These are phyloP conservation scores for Chaetomidium leptoderma DNA, from an alignment of 495 filamentous ascomycete genomes.

Conservation along the genomic window DNA sequence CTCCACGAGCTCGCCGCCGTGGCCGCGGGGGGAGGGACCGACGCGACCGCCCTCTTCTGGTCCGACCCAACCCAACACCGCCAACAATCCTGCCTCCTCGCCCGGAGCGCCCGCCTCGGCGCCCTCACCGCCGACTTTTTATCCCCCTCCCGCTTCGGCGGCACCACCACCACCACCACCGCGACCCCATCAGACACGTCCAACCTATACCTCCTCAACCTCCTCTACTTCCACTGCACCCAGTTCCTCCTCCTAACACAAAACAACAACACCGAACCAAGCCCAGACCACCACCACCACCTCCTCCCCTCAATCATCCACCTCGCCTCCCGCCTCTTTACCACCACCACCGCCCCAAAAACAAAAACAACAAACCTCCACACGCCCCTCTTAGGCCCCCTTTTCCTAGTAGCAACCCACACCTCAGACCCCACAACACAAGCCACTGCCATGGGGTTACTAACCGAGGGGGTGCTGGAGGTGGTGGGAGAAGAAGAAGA, in stretches of 20 bases:
- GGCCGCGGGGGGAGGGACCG: background rate
- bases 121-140: constrained; percentile 17
- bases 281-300: background rate
- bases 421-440: background rate
- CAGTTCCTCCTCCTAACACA: constrained; percentile 38
- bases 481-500: background rate
- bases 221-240: constrained; percentile 53
- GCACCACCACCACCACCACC: background rate
- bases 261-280: background rate
- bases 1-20: constrained; percentile 15
- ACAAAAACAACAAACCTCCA: background rate
- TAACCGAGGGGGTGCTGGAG: background rate
- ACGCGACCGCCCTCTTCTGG: constrained; percentile 10
- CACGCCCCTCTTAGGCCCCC: constrained; percentile 21
- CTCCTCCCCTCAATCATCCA: constrained; percentile 5
- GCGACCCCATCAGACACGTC: constrained; percentile 10
- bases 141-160: constrained; percentile 6
- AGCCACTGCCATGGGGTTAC: constrained; percentile 3
- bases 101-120: constrained; percentile 17
- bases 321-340: background rate
- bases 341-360: background rate
- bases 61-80: constrained; percentile 15
- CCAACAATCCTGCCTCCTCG: constrained; percentile 16
- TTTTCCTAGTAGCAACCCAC: constrained; percentile 19
- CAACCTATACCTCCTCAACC: constrained; percentile 17